Base-by-base conservation (phyloP, 2,329 filamentous ascomycete species). In the Zymoseptoria crescenta region DNA sequence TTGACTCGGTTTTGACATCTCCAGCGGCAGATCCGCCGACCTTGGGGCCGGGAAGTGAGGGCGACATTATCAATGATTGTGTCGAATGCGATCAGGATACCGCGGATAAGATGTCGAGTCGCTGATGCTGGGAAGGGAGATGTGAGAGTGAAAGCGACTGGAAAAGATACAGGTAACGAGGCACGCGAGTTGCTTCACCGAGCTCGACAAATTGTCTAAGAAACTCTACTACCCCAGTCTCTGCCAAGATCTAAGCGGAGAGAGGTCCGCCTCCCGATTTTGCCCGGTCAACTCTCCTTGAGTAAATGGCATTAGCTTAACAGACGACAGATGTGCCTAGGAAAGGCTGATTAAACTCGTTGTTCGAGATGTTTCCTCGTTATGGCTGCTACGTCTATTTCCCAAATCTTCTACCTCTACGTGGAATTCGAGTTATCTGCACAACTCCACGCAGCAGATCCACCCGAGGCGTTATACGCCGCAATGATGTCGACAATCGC, bases 1-100 rank as follows among this genome's bases (percentile, higher is more conserved):
- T 91, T 59, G 92, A 96, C 81, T 99, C 94, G 78, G 83, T 91
- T 82, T 96, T 87, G 70, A 81, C 80, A 70, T 84, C 57, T 49
- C 65, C 65, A 45, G 62, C 60, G 63, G 63, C 59, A 61, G 60
- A 55, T 62, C 63, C 58, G 65, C 64, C 62, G 64, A 63, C 19
- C 35, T 45, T 45, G 35, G 35, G 35, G 4, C 35, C 35, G 35
- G 35, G 57, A 28, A 7, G 52, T 59, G 20, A 52, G 35, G 35
- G 35, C 35, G 35, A 45, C 35, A 45, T 45, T 13, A 16, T 45
- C 35, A 45, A n/a, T 45, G 35, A 45, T 16, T 45, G 35, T 45
- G 13, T 45, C 13, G n/a, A 6, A 6, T 16, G 35, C 35, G 35
- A 45, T 16, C 35, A 45, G 16, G 3, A n/a, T n/a, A 45, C 13